Evolutionary conservation across 495 filamentous ascomycete species (phyloP), one percentile per base, ranked within the genome.

Genomic region (Hyphodiscus hymeniophilus): DNA sequence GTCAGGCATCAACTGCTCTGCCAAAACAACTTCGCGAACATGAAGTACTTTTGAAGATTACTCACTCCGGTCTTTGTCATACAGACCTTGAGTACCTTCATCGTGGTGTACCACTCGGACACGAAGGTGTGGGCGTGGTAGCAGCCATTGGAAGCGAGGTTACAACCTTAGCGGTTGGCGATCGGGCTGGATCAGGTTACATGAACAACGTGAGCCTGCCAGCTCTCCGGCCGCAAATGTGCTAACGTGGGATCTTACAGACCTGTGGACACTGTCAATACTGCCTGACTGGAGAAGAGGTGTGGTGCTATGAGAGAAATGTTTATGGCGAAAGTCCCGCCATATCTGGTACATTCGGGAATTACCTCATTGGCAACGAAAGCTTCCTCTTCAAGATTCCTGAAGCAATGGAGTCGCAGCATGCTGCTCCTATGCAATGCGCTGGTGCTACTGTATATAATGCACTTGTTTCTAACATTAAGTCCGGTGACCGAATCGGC

Each of bases 361-460:
- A 55, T 13, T 49, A 51, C 35, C 51, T 38, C 31, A 53, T 57
- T n/a, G 54, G 54, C 16, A 21, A 31, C 2, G 54, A 57, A 43
- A 50, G 49, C 28, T 57, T 42, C 23, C 3, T 57, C 20, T 50
- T 52, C 38, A 40, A 20, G 6, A 81, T 84, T 55, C 80, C 80
- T 1, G 77, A 77, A 4, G 54, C 48, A 4, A 60, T 82, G 3
- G 56, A 63, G 24, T 75, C 71, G 4, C 76, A 68, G 26, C 60
- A 66, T 17, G 80, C 80, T 6, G 78, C 80, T 0, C 80, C 79
- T 4, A 72, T 78, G 54, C 71, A 76, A 55, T 78, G 73, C 56
- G 74, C 71, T 20, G 74, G 73, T 11, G 65, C 71, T 24, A 78
- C 74, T 1, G 71, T 75, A 15, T 76, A 76, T 56, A 51, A 65